Conservation (phyloP, 331 rosid genomes). For the Pyrus hybrid region DNA sequence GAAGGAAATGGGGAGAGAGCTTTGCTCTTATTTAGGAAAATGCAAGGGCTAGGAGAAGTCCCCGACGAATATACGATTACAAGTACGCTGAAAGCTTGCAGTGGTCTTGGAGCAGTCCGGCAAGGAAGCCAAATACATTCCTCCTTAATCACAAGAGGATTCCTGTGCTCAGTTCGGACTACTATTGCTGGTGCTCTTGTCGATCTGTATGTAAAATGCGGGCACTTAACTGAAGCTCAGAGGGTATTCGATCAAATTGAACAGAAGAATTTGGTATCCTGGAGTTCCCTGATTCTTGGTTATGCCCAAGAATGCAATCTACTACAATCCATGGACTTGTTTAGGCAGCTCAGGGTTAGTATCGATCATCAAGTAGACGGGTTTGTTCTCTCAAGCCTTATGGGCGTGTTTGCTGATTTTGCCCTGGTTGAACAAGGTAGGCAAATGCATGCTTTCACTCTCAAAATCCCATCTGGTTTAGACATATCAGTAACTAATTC, state of each 20-base stretch:
- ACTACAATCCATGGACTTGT: conserved; percentile 44
- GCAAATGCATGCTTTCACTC: conserved; percentile 56
- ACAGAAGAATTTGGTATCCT: conserved; percentile 37
- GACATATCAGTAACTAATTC: conserved; percentile 55
- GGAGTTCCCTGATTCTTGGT: conserved; percentile 57
- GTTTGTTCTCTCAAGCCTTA: conserved; percentile 49
- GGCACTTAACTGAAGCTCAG: conserved; percentile 33
- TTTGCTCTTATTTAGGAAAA: conserved; percentile 31
- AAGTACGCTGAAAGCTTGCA: conserved; percentile 54
- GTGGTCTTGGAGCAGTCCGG: conserved; percentile 30
- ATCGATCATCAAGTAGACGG: conserved; percentile 32
- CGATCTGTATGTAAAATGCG: conserved; percentile 49
- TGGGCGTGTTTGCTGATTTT: conserved; percentile 57
- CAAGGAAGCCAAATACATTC: conserved; percentile 57
- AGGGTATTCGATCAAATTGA: conserved; percentile 45
- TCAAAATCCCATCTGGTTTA: conserved; percentile 47
- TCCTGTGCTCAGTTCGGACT: conserved; percentile 24
- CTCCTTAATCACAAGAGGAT: conserved; percentile 37
- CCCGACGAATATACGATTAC: conserved; percentile 52
- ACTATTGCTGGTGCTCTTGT: conserved; percentile 47
- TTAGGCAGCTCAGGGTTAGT: conserved; percentile 43
- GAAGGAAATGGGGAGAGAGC: conserved; percentile 37
- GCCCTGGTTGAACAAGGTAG: conserved; percentile 53
- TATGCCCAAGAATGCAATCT: conserved; percentile 53
- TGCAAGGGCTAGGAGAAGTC: conserved; percentile 40